These are phyloP conservation scores for Diplosphaera chodatii DNA, from an alignment of 139 green algal genomes.

Conservation along the genomic window DNA sequence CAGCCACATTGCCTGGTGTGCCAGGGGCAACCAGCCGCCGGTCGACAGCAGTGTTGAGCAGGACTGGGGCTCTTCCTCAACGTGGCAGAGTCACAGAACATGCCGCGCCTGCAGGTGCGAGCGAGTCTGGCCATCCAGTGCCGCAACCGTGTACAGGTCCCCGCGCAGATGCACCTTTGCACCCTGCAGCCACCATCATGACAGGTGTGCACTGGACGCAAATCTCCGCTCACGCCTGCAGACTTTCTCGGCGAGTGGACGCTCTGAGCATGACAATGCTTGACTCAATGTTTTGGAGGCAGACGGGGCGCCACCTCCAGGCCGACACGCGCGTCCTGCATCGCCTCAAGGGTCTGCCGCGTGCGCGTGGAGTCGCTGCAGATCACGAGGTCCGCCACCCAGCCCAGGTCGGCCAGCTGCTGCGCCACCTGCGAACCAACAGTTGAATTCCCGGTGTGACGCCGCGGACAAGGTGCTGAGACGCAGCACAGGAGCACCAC, in stretches of 20 bases:
- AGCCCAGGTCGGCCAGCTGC: conserved; percentile 45
- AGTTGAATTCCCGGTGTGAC: not conserved
- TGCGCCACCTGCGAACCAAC: conserved; percentile 23
- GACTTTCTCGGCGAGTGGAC: too few species aligned
- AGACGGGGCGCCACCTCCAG: too few species aligned
- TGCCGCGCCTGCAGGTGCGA: conserved; percentile 39
- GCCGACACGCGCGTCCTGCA: conserved; percentile 42
- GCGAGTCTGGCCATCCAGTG: conserved; percentile 71
- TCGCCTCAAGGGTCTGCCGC: conserved; percentile 71
- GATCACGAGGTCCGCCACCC: conserved; percentile 63
- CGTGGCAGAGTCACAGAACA: too few species aligned
- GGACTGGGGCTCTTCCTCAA: too few species aligned
- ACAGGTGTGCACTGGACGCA: too few species aligned
- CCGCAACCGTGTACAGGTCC: conserved; percentile 74
- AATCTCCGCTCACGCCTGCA: too few species aligned
- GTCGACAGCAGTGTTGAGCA: too few species aligned
- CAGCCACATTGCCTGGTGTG: too few species aligned
- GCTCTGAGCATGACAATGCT: too few species aligned
- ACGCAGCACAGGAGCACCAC: not conserved
- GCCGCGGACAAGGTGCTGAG: too few species aligned
- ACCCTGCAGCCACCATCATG: conserved; percentile 21
- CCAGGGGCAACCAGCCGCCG: too few species aligned
- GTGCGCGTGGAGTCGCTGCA: conserved; percentile 62
- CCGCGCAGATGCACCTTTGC: conserved; percentile 60
- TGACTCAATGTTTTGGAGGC: too few species aligned